Conservation (phyloP, 208 protist genomes). For the Crithidia fasciculata region DNA sequence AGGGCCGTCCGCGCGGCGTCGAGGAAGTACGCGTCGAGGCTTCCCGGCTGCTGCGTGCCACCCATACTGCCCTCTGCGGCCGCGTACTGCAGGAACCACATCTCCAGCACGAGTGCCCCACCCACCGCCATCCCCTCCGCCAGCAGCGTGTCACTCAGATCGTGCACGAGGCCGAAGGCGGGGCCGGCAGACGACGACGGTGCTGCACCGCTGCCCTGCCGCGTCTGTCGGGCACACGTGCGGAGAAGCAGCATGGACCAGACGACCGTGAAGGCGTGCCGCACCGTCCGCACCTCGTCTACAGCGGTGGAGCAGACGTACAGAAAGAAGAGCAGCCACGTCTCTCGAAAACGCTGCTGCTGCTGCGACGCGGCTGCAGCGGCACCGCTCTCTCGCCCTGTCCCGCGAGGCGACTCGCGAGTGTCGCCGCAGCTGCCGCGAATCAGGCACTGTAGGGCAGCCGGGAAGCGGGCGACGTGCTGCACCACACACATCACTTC, state of each 20-base stretch:
- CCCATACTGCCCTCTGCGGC: background rate
- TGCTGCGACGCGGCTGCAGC: background rate
- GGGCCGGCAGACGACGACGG: background rate
- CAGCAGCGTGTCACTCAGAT: constrained; percentile 48
- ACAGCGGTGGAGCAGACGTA: constrained; percentile 26
- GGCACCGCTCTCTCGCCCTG: too few relatives aligned
- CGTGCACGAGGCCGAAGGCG: constrained; percentile 33
- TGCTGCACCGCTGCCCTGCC: constrained; percentile 1
- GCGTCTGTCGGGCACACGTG: constrained; percentile 31
- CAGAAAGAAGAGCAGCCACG: constrained; percentile 47
- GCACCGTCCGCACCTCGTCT: constrained; percentile 22
- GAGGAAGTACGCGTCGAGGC: constrained; percentile 28
- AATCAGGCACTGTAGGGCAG: constrained; percentile 25
- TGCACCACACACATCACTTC: constrained; percentile 50
- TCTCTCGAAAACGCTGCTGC: constrained; percentile 38
- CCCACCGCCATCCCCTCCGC: constrained; percentile 38
- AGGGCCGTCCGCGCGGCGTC: constrained; percentile 25
- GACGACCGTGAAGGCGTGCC: constrained; percentile 25
- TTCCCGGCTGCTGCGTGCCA: background rate
- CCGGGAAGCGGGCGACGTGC: constrained; percentile 36
- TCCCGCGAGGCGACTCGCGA: too few relatives aligned
- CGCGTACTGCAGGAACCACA: constrained; percentile 48
- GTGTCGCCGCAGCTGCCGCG: background rate
- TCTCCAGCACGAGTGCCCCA: constrained; percentile 50
- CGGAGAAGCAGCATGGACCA: constrained; percentile 47